phyloP scores from a whole-genome alignment of 768 basidiomycete genomes.

The Trametes cinnabarina region DNA sequence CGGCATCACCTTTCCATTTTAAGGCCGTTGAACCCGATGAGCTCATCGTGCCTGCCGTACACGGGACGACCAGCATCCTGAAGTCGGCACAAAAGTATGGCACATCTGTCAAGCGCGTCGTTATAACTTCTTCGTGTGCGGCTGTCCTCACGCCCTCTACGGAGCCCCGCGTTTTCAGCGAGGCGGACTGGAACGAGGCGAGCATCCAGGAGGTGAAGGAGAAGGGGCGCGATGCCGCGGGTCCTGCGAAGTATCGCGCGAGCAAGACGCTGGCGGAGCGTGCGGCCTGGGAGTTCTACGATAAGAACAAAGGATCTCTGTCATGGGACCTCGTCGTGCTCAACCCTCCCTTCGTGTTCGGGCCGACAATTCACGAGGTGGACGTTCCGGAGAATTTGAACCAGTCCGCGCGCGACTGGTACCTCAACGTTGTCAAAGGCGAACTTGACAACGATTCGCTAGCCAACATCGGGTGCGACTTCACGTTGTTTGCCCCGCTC shows the following conservation, averaged over 20 bases:
- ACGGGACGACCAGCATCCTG: constrained; percentile 65
- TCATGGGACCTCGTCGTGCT: constrained; percentile 52
- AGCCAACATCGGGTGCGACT: constrained; percentile 12
- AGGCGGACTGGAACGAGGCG: constrained; percentile 61
- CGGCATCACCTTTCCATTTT: constrained; percentile 59
- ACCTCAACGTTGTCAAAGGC: constrained; percentile 19
- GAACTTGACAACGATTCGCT: constrained; percentile 15
- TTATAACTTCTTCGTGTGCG: constrained; percentile 60
- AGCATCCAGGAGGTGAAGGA: constrained; percentile 44
- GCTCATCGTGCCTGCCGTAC: constrained; percentile 66
- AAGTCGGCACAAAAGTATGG: constrained; percentile 52
- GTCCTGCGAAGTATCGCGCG: constrained; percentile 48
- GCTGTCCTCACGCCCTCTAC: constrained; percentile 35
- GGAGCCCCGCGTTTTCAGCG: constrained; percentile 35
- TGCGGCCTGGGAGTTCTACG: constrained; percentile 51
- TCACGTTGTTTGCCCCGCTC: not conserved
- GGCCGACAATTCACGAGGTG: constrained; percentile 33
- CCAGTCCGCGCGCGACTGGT: constrained; percentile 28
- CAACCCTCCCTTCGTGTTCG: constrained; percentile 47
- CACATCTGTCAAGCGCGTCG: constrained; percentile 51
- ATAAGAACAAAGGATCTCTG: constrained; percentile 42
- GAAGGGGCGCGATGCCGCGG: constrained; percentile 44
- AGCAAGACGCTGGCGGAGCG: constrained; percentile 61
- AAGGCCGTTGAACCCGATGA: constrained; percentile 48
- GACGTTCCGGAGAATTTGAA: constrained; percentile 36